These are phyloP conservation scores for Potentilla sterilis DNA, from an alignment of 306 rosid genomes.

Conservation along the genomic window DNA sequence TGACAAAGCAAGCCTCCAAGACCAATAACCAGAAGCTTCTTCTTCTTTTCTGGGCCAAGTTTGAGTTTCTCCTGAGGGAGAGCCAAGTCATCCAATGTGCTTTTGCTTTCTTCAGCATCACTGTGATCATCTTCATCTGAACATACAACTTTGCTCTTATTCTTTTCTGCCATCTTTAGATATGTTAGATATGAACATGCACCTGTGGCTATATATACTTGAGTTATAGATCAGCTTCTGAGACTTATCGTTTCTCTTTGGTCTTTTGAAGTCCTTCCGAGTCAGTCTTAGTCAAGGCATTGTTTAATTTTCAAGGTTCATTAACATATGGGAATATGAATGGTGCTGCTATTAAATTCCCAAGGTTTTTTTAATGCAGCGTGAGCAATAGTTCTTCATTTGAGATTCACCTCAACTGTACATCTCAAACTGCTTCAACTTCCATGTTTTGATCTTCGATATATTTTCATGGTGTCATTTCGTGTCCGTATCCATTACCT, in stretches of 20 bases:
- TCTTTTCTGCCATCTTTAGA: neutral
- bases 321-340: neutral
- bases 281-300: neutral
- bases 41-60: conserved; percentile 23
- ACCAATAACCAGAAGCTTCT: conserved; percentile 39
- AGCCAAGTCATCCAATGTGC: neutral
- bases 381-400: neutral
- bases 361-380: neutral
- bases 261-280: neutral
- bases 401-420: neutral
- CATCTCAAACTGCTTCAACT: neutral
- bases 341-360: neutral
- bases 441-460: neutral
- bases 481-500: neutral
- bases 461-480: neutral
- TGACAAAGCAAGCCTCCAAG: conserved; percentile 34
- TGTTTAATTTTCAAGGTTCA: neutral
- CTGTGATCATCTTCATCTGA: neutral
- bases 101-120: neutral
- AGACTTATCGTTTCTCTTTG: neutral
- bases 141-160: neutral
- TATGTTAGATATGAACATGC: neutral
- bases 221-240: neutral
- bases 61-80: conserved; percentile 13
- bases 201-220: neutral